Conservation (phyloP, 345 rosid genomes). For the Moringa oleifera region DNA sequence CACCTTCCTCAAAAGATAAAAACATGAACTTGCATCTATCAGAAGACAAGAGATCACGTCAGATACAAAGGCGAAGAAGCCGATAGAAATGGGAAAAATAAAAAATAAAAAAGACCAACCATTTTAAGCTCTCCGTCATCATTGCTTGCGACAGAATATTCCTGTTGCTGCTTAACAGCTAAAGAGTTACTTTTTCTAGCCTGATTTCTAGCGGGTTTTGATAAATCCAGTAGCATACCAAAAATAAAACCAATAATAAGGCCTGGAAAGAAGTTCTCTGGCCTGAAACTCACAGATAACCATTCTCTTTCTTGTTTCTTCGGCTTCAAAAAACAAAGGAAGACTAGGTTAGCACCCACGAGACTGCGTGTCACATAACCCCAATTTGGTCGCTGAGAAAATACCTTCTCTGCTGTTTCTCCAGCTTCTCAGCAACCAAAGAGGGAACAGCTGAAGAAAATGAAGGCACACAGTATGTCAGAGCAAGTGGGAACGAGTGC, state of each 20-base stretch:
- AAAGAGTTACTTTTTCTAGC: conserved; percentile 52
- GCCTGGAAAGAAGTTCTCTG: conserved; percentile 79
- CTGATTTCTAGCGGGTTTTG: conserved; percentile 35
- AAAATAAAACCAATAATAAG: conserved; percentile 77
- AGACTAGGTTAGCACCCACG: neutral
- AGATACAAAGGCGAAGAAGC: too few relatives aligned
- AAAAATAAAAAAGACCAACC: conserved; percentile 30
- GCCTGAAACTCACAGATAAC: conserved; percentile 59
- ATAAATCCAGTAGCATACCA: conserved; percentile 70
- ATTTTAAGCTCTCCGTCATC: conserved; percentile 72
- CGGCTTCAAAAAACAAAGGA: conserved; percentile 18
- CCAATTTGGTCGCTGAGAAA: conserved; percentile 5
- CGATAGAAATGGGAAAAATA: too few relatives aligned
- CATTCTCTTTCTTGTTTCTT: conserved; percentile 48
- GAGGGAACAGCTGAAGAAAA: neutral
- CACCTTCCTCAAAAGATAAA: too few relatives aligned
- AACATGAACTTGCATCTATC: neutral
- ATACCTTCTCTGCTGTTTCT: neutral
- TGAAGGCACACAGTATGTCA: neutral
- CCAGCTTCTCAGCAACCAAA: conserved; percentile 5
- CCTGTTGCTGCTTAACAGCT: conserved; percentile 50
- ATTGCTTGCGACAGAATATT: conserved; percentile 27
- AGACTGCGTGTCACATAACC: neutral
- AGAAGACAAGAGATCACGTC: too few relatives aligned
- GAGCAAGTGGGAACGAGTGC: neutral